Evolutionary conservation across 169 alveolate genomes (phyloP), one percentile per base, ranked within the genome.

Genomic region (Eimeria necatrix): DNA sequence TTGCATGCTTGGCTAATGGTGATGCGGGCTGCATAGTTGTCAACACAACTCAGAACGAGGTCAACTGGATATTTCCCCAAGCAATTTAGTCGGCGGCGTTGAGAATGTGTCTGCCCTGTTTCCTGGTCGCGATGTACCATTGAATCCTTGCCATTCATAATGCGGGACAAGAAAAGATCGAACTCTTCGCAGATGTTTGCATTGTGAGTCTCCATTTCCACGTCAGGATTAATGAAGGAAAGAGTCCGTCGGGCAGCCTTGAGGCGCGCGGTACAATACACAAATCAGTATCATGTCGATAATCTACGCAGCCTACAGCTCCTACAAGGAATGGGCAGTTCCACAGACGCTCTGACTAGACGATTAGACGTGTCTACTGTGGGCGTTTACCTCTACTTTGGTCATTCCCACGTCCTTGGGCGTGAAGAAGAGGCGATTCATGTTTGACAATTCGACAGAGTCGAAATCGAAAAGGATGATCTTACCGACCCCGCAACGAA

Each of bases 21-120:
- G 97, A 98, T 98, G 93, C 99, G 97, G 24, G 99, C 99, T 20
- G 99, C 99, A 96, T 98, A 99, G 93, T 98, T 99, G 95, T 99
- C 99, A 3, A 99, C 99, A 96, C 99, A 98, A 53, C 99, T 97
- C 86, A 99, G 96, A 24, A 99, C 98, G 52, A 99, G 96, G 95
- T 98, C 98, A 8, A 98, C 98, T 84, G 91, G 84, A 16, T 59
- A 24, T 61, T 61, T 32, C 60, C 95, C 91, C n/a, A 60, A 60
- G 80, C 92, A 85, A 4, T 59, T 41, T 3, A 85, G 81, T 3
- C 60, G 60, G 14, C 90, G 71, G 70, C 51, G 56, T 24, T 41
- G 46, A 1, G 9, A 20, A 22, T 32, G 5, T 32, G 49, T 32
- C 41, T 70, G 83, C 86, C 68, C 73, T 87, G n/a, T 59, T 70